Percentiles rank a stretch among this genome's conserved stretches.
Evolutionary conservation across 2,329 filamentous ascomycete genomes (phyloP).

Genomic region (Davidsoniella virescens): DNA sequence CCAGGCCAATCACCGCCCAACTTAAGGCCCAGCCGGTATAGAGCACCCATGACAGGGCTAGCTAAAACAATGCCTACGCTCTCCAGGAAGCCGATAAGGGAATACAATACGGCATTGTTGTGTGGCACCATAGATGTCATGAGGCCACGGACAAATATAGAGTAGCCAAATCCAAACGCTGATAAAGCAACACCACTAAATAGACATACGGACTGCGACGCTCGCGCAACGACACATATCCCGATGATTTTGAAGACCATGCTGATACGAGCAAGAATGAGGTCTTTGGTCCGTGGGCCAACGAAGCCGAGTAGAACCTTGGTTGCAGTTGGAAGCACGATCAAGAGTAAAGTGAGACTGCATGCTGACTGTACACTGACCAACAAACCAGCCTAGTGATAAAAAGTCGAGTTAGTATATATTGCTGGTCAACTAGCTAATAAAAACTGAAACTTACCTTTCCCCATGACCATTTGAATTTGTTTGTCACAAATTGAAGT

Average conservation of each 20-base stretch:
- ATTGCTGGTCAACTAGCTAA: neutral
- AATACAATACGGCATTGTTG: slow-evolving; percentile 14
- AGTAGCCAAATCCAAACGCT: slow-evolving; percentile 12
- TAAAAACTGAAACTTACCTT: neutral
- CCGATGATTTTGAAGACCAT: slow-evolving; percentile 14
- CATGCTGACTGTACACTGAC: slow-evolving; percentile 10
- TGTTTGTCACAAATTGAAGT: slow-evolving; percentile 18
- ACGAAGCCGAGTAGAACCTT: slow-evolving; percentile 2
- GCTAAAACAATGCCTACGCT: slow-evolving; percentile 13
- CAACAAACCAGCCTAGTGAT: slow-evolving; percentile 3
- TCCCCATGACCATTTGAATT: slow-evolving; percentile 16
- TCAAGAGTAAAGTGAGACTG: slow-evolving; percentile 7
- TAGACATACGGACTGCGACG: slow-evolving; percentile 6
- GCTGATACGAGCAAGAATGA: slow-evolving; percentile 13
- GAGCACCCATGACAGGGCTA: slow-evolving; percentile 14
- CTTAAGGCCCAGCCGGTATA: slow-evolving; percentile 13
- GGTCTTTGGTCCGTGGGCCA: slow-evolving; percentile 8
- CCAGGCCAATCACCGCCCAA: slow-evolving; percentile 13
- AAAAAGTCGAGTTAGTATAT: neutral
- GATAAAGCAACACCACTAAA: slow-evolving; percentile 10
- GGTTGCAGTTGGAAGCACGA: slow-evolving; percentile 7
- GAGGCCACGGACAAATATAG: slow-evolving; percentile 13
- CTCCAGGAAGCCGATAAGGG: slow-evolving; percentile 14
- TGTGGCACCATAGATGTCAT: slow-evolving; percentile 14
- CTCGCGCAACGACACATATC: slow-evolving; percentile 10